Base-by-base conservation (phyloP, 176 grass and related monocot genomes). In the Paspalum vaginatum region DNA sequence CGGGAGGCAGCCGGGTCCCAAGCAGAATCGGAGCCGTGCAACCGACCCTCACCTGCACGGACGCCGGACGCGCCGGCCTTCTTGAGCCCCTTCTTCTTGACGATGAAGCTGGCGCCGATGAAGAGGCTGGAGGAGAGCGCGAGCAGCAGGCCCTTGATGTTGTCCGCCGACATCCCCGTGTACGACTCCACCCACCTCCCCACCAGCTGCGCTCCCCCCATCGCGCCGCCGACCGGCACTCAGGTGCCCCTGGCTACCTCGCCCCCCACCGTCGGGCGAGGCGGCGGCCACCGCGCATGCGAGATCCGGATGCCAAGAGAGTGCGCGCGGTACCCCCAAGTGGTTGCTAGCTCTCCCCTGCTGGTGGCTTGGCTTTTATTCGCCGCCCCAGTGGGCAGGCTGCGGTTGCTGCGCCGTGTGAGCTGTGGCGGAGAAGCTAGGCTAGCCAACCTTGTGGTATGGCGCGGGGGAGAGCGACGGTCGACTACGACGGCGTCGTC, bases 1-100 rank as follows among this genome's bases (percentile, higher is more conserved):
- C 13, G 8, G 6, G 16, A 40, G 12, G 12, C 2, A 18, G 67
- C 72, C 44, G 22, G 69, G n/a, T 48, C 67, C 67, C 13, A 68
- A 26, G 60, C n/a, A 2, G 21, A 16, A 48, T 2, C 41, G 22
- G 83, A 85, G 66, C 67, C 14, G 15, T 5, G 4, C 14, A 8
- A 37, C 17, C 1, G 17, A 2, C 0, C 0, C 51, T 20, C 74
- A 99, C 96, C 96, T 93, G 96, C 96, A 56, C 96, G 88, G 27
- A 99, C 72, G 54, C 96, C 96, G 44, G 93, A 91, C 17, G 96
- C 93, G 49, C 79, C 93, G 65, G 96, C 96, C 88, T 95, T 99
- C 85, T 95, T 99, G 45, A 99, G 86, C 5, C 96, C 96, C 87
- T 99, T 99, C 86, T 99, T 99, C 93, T 99, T 99, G 65, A 99